Base-by-base conservation (phyloP, 768 basidiomycete species). In the Termitomyces sp. region DNA sequence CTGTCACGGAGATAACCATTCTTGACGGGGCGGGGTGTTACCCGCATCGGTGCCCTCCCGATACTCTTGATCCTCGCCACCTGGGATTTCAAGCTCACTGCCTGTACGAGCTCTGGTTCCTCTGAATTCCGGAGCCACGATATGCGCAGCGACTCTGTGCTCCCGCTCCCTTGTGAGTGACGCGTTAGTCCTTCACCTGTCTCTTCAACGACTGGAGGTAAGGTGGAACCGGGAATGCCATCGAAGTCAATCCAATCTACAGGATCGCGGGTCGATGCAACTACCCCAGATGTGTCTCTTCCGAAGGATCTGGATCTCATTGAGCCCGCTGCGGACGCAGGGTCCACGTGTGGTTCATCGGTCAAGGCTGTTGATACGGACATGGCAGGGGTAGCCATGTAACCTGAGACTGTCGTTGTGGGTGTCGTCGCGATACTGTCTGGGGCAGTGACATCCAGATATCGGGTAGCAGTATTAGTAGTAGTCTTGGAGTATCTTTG, bases 61-160 rank as follows among this genome's bases (percentile, higher is more conserved):
- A 75, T 66, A 55, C 69, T 77, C 69, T 74, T 79, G 56, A 79
- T 70, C 52, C 72, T 69, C 18, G 65, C 47, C 12, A 65, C 26
- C 12, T 58, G 63, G 12, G 51, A 42, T 42, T 55, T 59, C 52
- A 60, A 61, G 59, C 46, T 64, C 29, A 59, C 48, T 22, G 53
- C 58, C 2, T 52, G 57, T 20, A 51, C 57, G 20, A 64, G 54
- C 39, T 41, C 61, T 18, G 36, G 29, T 42, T 61, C 60, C 42
- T 62, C 58, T 31, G 63, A 59, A 46, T 56, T 61, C 36, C 63
- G 59, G 36, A 64, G 41, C 63, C 66, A 65, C 16, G 65, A 51
- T 31, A 63, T 62, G 20, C 51, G 53, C 16, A 66, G 42, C 27
- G 58, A 53, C 18, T 59, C 61, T 27, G 63, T 52, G 31, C 60